Evolutionary conservation across 306 rosid species (phyloP).

Genomic region (Rosa multiflora): DNA sequence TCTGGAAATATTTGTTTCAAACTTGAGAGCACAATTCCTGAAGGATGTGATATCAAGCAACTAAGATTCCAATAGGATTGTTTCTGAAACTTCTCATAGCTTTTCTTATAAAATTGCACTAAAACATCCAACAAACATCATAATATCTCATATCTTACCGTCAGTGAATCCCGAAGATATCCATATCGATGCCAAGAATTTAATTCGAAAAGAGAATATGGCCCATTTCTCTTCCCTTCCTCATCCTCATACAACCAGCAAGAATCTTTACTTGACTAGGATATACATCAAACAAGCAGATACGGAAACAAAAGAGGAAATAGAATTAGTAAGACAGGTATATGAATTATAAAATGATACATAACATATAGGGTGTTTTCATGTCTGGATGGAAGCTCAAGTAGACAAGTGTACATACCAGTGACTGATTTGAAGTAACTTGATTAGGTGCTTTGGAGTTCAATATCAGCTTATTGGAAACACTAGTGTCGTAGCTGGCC

Average conservation of each 20-base stretch:
- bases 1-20: not conserved
- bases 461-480: slow-evolving; percentile 26
- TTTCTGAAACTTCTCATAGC: not conserved
- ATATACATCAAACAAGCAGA: not conserved
- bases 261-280: slow-evolving; percentile 57
- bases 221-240: slow-evolving; percentile 70
- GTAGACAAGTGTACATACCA: slow-evolving; percentile 29
- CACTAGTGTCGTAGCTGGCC: slow-evolving; percentile 25
- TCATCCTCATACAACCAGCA: slow-evolving; percentile 86
- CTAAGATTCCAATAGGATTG: not conserved
- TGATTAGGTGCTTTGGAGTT: slow-evolving; percentile 27
- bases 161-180: slow-evolving; percentile 61
- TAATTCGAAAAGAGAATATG: slow-evolving; percentile 69
- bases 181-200: slow-evolving; percentile 75
- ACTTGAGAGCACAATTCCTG: slow-evolving; percentile 4
- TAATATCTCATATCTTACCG: slow-evolving; percentile 51
- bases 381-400: not conserved
- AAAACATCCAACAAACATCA: slow-evolving; percentile 18
- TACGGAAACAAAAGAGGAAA: not conserved
- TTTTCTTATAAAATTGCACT: not conserved
- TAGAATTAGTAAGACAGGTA: slow-evolving; percentile 13
- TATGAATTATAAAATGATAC: not conserved
- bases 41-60: not conserved
- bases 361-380: not conserved
- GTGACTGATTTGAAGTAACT: slow-evolving; percentile 35